Evolutionary conservation across 345 rosid genomes (phyloP), one percentile per base, ranked within the genome.

Genomic region (Salix brachista): DNA sequence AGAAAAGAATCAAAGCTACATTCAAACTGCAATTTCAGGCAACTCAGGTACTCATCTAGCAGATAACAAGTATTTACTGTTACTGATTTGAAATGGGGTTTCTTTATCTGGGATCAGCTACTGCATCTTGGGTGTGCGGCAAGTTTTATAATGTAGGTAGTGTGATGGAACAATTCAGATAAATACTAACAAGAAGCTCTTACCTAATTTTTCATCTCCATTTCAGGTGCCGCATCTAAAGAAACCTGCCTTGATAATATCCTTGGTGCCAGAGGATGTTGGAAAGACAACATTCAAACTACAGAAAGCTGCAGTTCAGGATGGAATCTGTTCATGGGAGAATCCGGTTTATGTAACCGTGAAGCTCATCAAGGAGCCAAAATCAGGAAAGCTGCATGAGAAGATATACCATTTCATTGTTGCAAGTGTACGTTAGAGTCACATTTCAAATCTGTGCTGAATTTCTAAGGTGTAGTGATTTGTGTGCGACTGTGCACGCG

Each of bases 201-300:
- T 3, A 83, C 80, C 84, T 72, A 79, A 64, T 79, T 72, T 75
- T 42, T 65, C 32, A 34, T 77, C 77, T 75, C 71, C 56, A n/a
- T 74, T 79, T 69, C 88, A 96, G 99, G 97, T 96, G 75, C 98
- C 98, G 18, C 82, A 75, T 80, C 79, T 91, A 82, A 96, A 93
- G 86, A 96, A 92, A 80, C 81, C 95, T 26, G 88, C 90, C n/a
- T 84, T 77, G 44, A 37, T 60, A 8, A 67, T 82, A 66, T 74
- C 81, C 21, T 71, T 78, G 72, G 71, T 74, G 50, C 84, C 84
- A 28, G 84, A 78, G 69, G 81, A 82, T 77, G 84, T 74, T 30
- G 81, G 84, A 17, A 82, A 82, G 76, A 41, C 84, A 58, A 71
- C 81, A 46, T 82, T 82, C 76, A 82, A 81, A 65, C 73, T 82